phyloP scores from a whole-genome alignment of 257 asterid species.

The Mitragyna speciosa region DNA sequence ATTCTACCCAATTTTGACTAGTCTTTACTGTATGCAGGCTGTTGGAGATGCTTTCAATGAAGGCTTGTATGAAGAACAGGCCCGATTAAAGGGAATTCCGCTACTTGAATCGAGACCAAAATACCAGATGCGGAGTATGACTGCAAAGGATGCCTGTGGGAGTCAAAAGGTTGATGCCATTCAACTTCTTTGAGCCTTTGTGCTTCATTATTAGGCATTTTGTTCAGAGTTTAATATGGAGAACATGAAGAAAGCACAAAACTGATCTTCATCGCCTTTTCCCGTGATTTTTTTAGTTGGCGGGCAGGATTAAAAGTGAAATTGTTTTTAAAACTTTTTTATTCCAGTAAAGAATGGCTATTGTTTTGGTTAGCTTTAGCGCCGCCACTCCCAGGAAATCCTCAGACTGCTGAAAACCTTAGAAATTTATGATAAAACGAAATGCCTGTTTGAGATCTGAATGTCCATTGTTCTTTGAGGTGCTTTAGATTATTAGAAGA shows the following conservation, averaged over 20 bases:
- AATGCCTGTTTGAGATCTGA: neutral
- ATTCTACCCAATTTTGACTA: conserved; percentile 8
- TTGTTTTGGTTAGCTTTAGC: neutral
- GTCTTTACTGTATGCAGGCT: conserved; percentile 51
- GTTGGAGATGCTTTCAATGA: conserved; percentile 99
- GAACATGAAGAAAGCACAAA: no score
- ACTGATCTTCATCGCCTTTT: neutral
- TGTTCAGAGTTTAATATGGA: neutral
- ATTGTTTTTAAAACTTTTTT: neutral
- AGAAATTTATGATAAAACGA: neutral
- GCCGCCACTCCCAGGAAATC: neutral
- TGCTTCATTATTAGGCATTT: neutral
- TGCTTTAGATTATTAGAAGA: neutral
- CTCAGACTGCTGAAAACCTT: neutral
- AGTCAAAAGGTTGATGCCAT: conserved; percentile 66
- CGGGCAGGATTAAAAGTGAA: neutral
- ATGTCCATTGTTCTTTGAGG: neutral
- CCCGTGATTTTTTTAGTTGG: neutral
- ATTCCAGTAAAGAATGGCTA: neutral
- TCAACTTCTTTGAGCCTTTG: neutral
- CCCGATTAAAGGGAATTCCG: conserved; percentile 82
- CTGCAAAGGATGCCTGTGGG: conserved; percentile 89
- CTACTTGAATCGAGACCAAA: conserved; percentile 95
- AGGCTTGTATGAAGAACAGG: conserved; percentile 97
- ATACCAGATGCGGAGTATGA: conserved; percentile 91